These are phyloP conservation scores for Pichia pseudocactophila DNA, from an alignment of 805 yeast genomes.

Conservation along the genomic window DNA sequence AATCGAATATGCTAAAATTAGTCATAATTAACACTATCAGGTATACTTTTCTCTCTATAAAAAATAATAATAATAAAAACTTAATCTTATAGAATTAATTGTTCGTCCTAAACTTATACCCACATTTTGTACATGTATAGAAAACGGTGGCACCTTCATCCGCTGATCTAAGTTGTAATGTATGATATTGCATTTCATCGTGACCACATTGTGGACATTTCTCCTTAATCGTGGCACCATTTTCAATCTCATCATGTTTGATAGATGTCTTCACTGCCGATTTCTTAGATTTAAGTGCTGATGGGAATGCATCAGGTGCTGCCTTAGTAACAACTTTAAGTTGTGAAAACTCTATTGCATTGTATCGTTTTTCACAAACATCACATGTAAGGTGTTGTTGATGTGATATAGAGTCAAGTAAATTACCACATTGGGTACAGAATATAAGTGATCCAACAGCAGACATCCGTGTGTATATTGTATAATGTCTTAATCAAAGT, in stretches of 20 bases:
- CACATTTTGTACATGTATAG: constrained; percentile 91
- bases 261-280: constrained; percentile 86
- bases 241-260: constrained; percentile 70
- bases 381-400: constrained; percentile 18
- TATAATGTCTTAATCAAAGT: too few relatives aligned
- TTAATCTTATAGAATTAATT: constrained; percentile 36
- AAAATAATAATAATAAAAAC: not conserved
- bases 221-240: constrained; percentile 95
- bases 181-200: constrained; percentile 97
- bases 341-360: constrained; percentile 50
- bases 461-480: too few relatives aligned
- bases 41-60: not conserved
- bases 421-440: constrained; percentile 87
- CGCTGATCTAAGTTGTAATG: constrained; percentile 92
- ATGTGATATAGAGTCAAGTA: constrained; percentile 60
- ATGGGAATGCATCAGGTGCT: constrained; percentile 90
- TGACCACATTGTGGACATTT: constrained; percentile 98
- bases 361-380: constrained; percentile 36
- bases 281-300: constrained; percentile 66
- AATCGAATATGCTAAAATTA: constrained; percentile 57
- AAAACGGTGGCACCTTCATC: constrained; percentile 99
- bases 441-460: constrained; percentile 93
- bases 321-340: constrained; percentile 83
- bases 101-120: constrained; percentile 89
- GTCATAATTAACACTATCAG: not conserved